Percentiles rank a stretch among this genome's conserved stretches.
phyloP scores from a whole-genome alignment of 78 protist species.

The Monocercomonoides exilis region DNA sequence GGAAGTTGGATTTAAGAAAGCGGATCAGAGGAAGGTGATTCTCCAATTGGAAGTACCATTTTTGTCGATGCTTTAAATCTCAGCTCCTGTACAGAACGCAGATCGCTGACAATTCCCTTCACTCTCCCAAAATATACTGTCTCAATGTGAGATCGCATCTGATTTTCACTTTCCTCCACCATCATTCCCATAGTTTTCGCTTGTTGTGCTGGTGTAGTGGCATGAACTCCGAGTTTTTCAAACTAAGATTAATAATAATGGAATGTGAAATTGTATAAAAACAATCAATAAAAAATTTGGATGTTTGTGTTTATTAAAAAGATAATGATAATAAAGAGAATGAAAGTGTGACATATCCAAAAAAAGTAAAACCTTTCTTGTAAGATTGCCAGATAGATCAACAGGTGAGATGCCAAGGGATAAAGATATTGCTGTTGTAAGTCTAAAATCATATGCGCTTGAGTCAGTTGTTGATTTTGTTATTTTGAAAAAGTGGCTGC shows the following conservation, averaged over 20 bases:
- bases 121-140: neutral
- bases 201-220: neutral
- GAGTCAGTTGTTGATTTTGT: neutral
- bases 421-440: neutral
- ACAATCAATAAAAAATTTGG: too few relatives aligned
- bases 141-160: neutral
- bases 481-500: constrained; percentile 9
- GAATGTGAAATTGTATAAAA: too few relatives aligned
- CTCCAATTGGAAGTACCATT: neutral
- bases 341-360: too few relatives aligned
- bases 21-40: too few relatives aligned
- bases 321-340: too few relatives aligned
- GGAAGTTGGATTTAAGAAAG: too few relatives aligned
- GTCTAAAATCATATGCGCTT: neutral
- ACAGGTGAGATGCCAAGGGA: neutral
- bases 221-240: neutral
- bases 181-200: neutral
- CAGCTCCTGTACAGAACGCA: neutral
- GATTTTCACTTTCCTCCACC: neutral
- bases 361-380: neutral
- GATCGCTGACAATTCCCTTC: constrained; percentile 11
- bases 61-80: neutral
- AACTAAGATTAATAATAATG: too few relatives aligned
- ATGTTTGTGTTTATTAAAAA: too few relatives aligned
- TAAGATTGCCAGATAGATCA: neutral